Evolutionary conservation across 140 eudicot species (phyloP).

Genomic region (Oenanthe javanica): DNA sequence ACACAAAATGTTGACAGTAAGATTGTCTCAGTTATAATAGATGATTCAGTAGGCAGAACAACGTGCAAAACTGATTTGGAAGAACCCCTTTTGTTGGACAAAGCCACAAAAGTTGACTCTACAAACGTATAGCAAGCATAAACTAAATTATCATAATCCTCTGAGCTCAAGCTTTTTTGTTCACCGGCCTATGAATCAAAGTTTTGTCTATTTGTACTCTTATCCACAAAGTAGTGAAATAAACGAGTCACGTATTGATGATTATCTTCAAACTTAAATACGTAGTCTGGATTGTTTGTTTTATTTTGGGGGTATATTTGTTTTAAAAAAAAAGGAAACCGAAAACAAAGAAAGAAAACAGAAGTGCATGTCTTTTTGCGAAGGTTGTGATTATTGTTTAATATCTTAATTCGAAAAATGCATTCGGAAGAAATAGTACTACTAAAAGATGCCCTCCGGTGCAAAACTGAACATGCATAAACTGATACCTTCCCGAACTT

Average conservation of each 20-base stretch:
- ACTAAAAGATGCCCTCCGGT: no score
- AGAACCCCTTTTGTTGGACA: conserved; percentile 45
- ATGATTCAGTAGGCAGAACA: conserved; percentile 23
- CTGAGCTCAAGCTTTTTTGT: not conserved
- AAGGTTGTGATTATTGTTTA: not conserved
- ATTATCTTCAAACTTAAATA: not conserved
- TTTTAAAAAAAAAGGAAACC: no score
- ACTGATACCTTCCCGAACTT: not conserved
- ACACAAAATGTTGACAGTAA: conserved; percentile 18
- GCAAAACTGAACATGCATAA: no score
- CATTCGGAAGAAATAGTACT: no score
- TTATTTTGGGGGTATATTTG: no score
- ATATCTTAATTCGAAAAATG: no score
- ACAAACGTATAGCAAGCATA: not conserved
- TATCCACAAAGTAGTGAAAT: not conserved
- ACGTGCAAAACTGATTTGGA: conserved; percentile 32
- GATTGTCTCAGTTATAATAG: conserved; percentile 20
- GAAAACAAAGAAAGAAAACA: no score
- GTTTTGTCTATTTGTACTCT: not conserved
- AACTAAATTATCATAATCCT: not conserved
- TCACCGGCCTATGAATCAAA: not conserved
- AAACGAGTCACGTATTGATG: not conserved
- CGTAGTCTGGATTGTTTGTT: no score
- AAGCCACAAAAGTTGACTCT: conserved; percentile 12
- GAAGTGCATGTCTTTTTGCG: no score